phyloP scores from a whole-genome alignment of 2,329 filamentous ascomycete genomes.

The Nannizzia gypsea region DNA sequence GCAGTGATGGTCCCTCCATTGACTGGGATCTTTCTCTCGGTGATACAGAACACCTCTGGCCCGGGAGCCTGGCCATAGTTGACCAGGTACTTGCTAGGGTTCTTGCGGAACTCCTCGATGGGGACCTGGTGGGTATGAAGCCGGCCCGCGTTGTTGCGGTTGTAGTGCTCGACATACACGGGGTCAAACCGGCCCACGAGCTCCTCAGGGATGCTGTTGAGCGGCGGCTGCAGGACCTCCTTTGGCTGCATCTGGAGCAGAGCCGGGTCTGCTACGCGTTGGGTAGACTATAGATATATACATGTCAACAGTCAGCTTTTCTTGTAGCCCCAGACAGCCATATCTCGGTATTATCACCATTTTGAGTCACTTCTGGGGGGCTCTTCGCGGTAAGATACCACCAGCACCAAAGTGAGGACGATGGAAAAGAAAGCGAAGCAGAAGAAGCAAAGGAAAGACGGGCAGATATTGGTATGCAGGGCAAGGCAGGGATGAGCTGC shows the following conservation, averaged over 20 bases:
- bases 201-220: slow-evolving; percentile 32
- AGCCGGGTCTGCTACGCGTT: slow-evolving; percentile 13
- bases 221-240: slow-evolving; percentile 25
- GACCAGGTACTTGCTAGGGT: slow-evolving; percentile 30
- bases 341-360: neutral
- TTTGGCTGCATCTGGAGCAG: slow-evolving; percentile 20
- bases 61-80: slow-evolving; percentile 29
- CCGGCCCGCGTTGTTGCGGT: slow-evolving; percentile 32
- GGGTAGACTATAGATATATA: neutral
- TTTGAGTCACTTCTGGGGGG: neutral
- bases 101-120: slow-evolving; percentile 29
- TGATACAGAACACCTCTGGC: slow-evolving; percentile 29
- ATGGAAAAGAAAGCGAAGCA: too few relatives aligned
- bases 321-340: neutral
- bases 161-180: slow-evolving; percentile 32
- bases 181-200: slow-evolving; percentile 31
- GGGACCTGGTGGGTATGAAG: slow-evolving; percentile 33
- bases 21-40: slow-evolving; percentile 31
- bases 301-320: neutral
- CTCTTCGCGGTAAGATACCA: too few relatives aligned
- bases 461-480: too few relatives aligned
- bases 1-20: slow-evolving; percentile 30
- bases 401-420: too few relatives aligned
- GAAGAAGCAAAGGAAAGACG: too few relatives aligned
- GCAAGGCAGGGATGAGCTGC: neutral